Evolutionary conservation across 108 stramenopile genomes (phyloP).

Genomic region (Chaetoceros tenuissimus): DNA sequence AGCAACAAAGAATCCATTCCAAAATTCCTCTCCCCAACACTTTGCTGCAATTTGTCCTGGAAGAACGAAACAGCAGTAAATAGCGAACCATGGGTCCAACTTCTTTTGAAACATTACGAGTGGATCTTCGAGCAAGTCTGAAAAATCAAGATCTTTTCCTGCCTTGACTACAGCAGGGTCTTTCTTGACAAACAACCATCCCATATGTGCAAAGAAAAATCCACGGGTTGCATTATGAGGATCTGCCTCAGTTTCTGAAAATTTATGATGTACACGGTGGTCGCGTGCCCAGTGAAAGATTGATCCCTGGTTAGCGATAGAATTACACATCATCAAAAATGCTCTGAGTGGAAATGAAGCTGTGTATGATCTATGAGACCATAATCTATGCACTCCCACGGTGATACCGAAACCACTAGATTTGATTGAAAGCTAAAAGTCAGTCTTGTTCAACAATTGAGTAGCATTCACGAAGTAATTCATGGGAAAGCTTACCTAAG

Average conservation of each 20-base stretch:
- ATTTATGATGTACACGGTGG: constrained; percentile 99
- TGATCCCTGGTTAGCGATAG: constrained; percentile 97
- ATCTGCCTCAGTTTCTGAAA: constrained; percentile 95
- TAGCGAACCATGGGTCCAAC: constrained; percentile 94
- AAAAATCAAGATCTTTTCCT: constrained; percentile 90
- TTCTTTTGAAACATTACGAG: constrained; percentile 89
- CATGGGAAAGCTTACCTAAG: constrained; percentile 77
- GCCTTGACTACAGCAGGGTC: constrained; percentile 91
- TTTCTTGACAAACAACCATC: constrained; percentile 98
- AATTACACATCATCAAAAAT: constrained; percentile 94
- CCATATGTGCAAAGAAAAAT: constrained; percentile 99
- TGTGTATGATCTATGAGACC: constrained; percentile 96
- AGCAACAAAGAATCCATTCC: constrained; percentile 95
- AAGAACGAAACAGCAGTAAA: constrained; percentile 98
- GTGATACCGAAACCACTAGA: constrained; percentile 96
- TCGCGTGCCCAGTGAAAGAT: constrained; percentile 98
- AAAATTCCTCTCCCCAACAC: constrained; percentile 95
- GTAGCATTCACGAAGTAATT: too few species aligned
- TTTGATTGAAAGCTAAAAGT: too few species aligned
- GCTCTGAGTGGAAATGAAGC: constrained; percentile 75
- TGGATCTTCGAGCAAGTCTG: constrained; percentile 88
- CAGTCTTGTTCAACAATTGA: too few species aligned
- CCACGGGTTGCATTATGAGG: constrained; percentile 98
- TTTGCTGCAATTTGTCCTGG: constrained; percentile 86
- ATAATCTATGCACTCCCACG: constrained; percentile 94